Evolutionary conservation across 2,329 filamentous ascomycete genomes (phyloP).

Genomic region (Diaporthe humulicola): DNA sequence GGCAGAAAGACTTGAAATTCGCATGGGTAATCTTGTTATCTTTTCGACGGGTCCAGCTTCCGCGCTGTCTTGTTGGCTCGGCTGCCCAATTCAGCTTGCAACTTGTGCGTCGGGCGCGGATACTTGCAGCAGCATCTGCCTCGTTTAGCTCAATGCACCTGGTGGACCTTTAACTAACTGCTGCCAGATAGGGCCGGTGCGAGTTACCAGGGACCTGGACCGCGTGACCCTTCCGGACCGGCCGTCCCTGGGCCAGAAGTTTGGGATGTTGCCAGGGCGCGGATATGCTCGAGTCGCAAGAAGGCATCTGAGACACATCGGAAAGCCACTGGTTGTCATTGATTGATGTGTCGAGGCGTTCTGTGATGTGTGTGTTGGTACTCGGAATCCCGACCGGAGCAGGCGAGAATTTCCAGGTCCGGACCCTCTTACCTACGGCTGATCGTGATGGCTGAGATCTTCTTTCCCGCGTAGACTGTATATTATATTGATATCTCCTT

Average conservation of each 20-base stretch:
- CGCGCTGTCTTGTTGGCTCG: background rate
- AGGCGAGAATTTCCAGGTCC: background rate
- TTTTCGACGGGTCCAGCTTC: background rate
- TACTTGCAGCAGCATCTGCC: constrained; percentile 11
- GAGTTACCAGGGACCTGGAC: background rate
- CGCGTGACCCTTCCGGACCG: background rate
- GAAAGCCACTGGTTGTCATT: background rate
- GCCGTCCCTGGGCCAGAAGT: background rate
- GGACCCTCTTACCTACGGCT: background rate
- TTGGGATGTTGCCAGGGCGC: background rate
- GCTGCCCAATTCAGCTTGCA: background rate
- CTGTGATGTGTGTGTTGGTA: background rate
- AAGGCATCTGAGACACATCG: constrained; percentile 24
- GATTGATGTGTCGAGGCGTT: too few relatives aligned
- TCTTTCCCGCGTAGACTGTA: background rate
- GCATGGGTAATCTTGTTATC: background rate
- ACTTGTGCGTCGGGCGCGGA: constrained; percentile 12
- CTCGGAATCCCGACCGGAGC: background rate
- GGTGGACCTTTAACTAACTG: background rate
- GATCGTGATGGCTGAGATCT: background rate
- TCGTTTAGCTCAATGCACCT: background rate
- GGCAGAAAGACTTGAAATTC: background rate
- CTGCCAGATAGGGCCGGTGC: constrained; percentile 15
- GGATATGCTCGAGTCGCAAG: background rate
- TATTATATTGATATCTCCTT: constrained; percentile 1